phyloP scores from a whole-genome alignment of 441 rosid genomes.

The Arabidopsis lyrata region DNA sequence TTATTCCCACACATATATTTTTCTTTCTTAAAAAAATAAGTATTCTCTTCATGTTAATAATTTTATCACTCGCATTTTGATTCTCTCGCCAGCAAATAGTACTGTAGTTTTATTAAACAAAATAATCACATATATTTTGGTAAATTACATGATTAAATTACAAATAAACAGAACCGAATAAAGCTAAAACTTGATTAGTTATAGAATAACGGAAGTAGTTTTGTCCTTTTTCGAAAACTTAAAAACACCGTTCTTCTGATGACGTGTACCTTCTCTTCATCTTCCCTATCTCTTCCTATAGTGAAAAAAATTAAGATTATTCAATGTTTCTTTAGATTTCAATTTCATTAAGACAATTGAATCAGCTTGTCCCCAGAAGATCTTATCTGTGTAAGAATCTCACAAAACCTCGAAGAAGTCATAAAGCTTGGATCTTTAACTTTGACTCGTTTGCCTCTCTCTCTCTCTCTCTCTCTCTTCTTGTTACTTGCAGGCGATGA shows the following conservation, averaged over 20 bases:
- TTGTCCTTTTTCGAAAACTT: slow-evolving; percentile 38
- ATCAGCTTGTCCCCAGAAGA: slow-evolving; percentile 33
- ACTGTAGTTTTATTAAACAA: slow-evolving; percentile 4
- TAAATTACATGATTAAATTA: slow-evolving; percentile 7
- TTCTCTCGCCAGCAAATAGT: slow-evolving; percentile 29
- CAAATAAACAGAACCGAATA: slow-evolving; percentile 1
- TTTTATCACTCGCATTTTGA: slow-evolving; percentile 21
- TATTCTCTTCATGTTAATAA: slow-evolving; percentile 16
- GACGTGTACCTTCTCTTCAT: slow-evolving; percentile 42
- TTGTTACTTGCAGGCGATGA: slow-evolving; percentile 42
- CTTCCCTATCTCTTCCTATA: slow-evolving; percentile 47
- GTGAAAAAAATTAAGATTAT: neutral
- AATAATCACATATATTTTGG: no score
- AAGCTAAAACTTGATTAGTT: slow-evolving; percentile 23
- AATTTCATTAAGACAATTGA: slow-evolving; percentile 35
- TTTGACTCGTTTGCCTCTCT: slow-evolving; percentile 34
- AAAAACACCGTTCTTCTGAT: slow-evolving; percentile 32
- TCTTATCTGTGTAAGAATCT: slow-evolving; percentile 32
- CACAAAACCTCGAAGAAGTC: slow-evolving; percentile 38
- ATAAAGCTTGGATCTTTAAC: slow-evolving; percentile 42
- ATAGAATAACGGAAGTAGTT: slow-evolving; percentile 40
- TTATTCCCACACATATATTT: slow-evolving; percentile 3
- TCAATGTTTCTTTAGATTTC: slow-evolving; percentile 15
- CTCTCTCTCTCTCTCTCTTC: slow-evolving; percentile 30
- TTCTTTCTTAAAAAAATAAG: no score